These are phyloP conservation scores for Botryobasidium botryosum DNA, from an alignment of 768 basidiomycete species.

Conservation along the genomic window DNA sequence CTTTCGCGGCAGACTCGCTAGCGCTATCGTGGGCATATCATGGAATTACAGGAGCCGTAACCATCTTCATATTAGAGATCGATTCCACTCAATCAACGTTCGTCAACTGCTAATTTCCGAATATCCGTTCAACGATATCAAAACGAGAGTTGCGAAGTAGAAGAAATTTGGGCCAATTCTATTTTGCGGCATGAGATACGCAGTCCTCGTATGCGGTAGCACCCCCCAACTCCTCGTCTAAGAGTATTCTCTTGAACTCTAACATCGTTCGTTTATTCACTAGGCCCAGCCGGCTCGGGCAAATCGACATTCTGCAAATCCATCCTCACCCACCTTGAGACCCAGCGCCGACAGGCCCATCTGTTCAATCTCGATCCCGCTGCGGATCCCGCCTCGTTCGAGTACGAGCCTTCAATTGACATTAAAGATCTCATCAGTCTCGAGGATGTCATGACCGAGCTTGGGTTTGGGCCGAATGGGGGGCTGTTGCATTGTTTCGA, in stretches of 20 bases:
- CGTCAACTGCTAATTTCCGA: too few species aligned
- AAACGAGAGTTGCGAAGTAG: too few species aligned
- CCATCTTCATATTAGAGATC: too few species aligned
- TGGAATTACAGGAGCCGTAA: too few species aligned
- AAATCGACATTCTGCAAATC: constrained; percentile 89
- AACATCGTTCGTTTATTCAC: constrained; percentile 20
- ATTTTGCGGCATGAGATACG: constrained; percentile 84
- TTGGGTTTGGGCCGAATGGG: constrained; percentile 92
- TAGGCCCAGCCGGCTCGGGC: constrained; percentile 93
- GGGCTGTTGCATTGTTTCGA: constrained; percentile 98
- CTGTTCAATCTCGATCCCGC: constrained; percentile 97
- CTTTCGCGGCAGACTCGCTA: too few species aligned
- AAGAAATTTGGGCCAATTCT: too few species aligned
- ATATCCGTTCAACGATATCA: too few species aligned
- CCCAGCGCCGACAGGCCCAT: constrained; percentile 70
- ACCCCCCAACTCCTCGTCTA: not conserved
- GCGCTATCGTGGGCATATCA: too few species aligned
- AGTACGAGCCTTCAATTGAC: constrained; percentile 84
- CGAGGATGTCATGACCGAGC: constrained; percentile 90
- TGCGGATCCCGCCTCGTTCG: constrained; percentile 69
- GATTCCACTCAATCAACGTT: too few species aligned
- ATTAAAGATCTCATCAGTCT: constrained; percentile 84
- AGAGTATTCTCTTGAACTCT: not conserved
- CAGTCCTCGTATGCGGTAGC: constrained; percentile 40
- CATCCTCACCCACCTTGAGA: constrained; percentile 74